Percentiles rank a stretch among this genome's conserved stretches.
These are phyloP conservation scores for Gigaspora rosea DNA, from an alignment of 192 early-diverging fungal genomes.

Conservation along the genomic window DNA sequence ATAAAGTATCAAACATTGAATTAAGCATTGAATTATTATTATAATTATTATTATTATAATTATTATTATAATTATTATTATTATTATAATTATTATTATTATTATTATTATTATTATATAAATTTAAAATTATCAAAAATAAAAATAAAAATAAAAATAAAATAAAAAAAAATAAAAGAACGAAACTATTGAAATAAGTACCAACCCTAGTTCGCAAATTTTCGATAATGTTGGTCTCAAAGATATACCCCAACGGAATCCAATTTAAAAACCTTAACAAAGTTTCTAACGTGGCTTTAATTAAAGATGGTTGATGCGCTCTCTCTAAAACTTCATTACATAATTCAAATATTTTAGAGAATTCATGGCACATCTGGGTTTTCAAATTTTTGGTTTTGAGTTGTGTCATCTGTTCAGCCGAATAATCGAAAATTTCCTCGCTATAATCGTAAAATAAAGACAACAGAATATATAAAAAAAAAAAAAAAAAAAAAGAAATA, in stretches of 20 bases:
- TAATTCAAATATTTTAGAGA: slow-evolving; percentile 92
- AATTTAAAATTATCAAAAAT: not conserved
- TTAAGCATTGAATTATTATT: not conserved
- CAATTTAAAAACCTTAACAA: slow-evolving; percentile 96
- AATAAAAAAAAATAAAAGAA: no score
- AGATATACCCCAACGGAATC: slow-evolving; percentile 98
- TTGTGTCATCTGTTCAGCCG: slow-evolving; percentile 98
- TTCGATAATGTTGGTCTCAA: slow-evolving; percentile 91
- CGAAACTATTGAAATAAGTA: not conserved
- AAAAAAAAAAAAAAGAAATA: not conserved
- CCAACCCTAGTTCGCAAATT: slow-evolving; percentile 76
- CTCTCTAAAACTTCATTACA: slow-evolving; percentile 93
- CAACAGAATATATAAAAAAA: slow-evolving; percentile 21
- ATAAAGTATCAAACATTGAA: not conserved
- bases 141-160: not conserved
- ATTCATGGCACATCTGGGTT: slow-evolving; percentile 93
- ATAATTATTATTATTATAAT: not conserved
- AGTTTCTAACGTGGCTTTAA: slow-evolving; percentile 90
- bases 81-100: not conserved
- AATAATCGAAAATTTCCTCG: slow-evolving; percentile 99
- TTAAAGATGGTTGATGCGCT: slow-evolving; percentile 86
- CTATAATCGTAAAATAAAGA: slow-evolving; percentile 51
- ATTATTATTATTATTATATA: slow-evolving; percentile 9
- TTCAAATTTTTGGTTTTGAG: slow-evolving; percentile 92
- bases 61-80: not conserved